Evolutionary conservation across 2,329 filamentous ascomycete genomes (phyloP).

Genomic region (Fusarium lateritium): DNA sequence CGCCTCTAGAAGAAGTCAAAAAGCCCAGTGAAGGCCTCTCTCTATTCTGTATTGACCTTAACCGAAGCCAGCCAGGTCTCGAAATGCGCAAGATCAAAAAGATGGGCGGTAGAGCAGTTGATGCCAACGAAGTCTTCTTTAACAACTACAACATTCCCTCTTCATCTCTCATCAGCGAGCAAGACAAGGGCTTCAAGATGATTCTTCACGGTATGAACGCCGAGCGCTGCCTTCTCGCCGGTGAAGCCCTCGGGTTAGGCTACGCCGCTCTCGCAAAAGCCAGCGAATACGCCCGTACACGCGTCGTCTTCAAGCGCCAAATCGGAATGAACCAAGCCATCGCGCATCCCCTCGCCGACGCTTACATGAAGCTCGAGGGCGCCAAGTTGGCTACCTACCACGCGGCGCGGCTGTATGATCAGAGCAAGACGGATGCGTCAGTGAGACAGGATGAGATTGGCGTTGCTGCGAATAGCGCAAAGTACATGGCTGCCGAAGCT

Average conservation of each 20-base stretch:
- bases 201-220: slow-evolving; percentile 86
- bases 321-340: slow-evolving; percentile 78
- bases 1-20: slow-evolving; percentile 74
- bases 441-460: slow-evolving; percentile 71
- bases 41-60: slow-evolving; percentile 84
- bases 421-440: slow-evolving; percentile 63
- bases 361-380: slow-evolving; percentile 75
- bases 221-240: slow-evolving; percentile 81
- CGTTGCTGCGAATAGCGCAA: slow-evolving; percentile 77
- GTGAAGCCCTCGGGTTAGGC: slow-evolving; percentile 84
- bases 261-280: slow-evolving; percentile 78
- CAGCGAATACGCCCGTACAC: slow-evolving; percentile 75
- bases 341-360: slow-evolving; percentile 75
- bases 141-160: slow-evolving; percentile 80
- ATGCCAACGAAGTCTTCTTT: slow-evolving; percentile 91
- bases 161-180: slow-evolving; percentile 76
- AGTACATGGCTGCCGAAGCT: slow-evolving; percentile 78
- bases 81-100: slow-evolving; percentile 83
- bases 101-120: slow-evolving; percentile 87
- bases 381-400: slow-evolving; percentile 77
- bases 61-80: slow-evolving; percentile 71
- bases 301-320: slow-evolving; percentile 75
- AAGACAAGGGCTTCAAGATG: slow-evolving; percentile 84
- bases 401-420: slow-evolving; percentile 74
- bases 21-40: slow-evolving; percentile 84